Percentiles rank a stretch among this genome's conserved stretches.
These are phyloP conservation scores for Glycine soja DNA, from an alignment of 306 rosid species.

Conservation along the genomic window DNA sequence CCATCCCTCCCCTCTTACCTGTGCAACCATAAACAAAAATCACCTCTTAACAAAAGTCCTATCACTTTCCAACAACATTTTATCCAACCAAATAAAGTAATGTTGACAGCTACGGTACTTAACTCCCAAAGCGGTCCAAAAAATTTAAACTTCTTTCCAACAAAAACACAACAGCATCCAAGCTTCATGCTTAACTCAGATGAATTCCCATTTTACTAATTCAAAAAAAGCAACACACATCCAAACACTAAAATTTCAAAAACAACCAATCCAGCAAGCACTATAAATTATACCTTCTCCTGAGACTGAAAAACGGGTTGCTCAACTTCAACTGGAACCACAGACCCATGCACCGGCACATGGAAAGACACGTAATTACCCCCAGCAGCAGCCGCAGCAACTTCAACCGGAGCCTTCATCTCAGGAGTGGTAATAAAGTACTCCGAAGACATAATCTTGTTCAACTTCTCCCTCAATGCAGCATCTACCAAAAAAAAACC, in stretches of 20 bases:
- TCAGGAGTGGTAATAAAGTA: constrained; percentile 87
- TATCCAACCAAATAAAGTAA: constrained; percentile 31
- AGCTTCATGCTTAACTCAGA: not conserved
- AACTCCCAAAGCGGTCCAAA: not conserved
- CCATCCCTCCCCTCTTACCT: constrained; percentile 3
- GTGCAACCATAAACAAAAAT: constrained; percentile 17
- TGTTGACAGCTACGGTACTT: not conserved
- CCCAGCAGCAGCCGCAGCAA: constrained; percentile 84
- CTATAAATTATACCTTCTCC: constrained; percentile 72
- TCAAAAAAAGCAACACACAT: not conserved
- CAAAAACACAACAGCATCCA: not conserved
- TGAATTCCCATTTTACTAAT: not conserved
- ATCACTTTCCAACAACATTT: not conserved
- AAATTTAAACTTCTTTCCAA: not conserved
- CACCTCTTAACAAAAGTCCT: not conserved
- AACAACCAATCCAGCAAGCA: constrained; percentile 4
- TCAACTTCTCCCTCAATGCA: constrained; percentile 81
- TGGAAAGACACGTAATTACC: constrained; percentile 78
- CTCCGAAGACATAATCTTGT: constrained; percentile 88
- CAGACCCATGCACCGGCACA: constrained; percentile 62
- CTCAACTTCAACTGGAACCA: constrained; percentile 59
- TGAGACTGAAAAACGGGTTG: constrained; percentile 62
- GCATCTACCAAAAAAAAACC: constrained; percentile 59
- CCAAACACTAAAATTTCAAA: constrained; percentile 13
- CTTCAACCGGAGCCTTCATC: constrained; percentile 89